phyloP scores from a whole-genome alignment of 805 yeast genomes.

The Komagataella ulmi region DNA sequence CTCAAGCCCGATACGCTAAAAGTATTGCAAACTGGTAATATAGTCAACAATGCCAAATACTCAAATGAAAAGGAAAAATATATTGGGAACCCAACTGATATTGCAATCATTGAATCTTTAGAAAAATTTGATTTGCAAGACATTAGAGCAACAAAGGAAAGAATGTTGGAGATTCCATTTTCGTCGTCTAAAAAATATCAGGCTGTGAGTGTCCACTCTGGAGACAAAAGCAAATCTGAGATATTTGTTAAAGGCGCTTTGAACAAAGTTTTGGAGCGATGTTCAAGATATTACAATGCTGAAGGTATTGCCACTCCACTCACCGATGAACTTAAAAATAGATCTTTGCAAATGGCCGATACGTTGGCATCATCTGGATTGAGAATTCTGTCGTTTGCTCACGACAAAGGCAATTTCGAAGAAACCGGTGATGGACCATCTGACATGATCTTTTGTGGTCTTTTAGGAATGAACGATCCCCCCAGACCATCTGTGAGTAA shows the following conservation, averaged over 20 bases:
- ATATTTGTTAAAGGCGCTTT: constrained; percentile 84
- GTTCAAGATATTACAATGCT: constrained; percentile 43
- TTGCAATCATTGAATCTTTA: constrained; percentile 73
- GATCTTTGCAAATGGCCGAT: constrained; percentile 45
- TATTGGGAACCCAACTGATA: constrained; percentile 91
- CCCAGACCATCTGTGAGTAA: constrained; percentile 80
- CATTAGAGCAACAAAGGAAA: constrained; percentile 40
- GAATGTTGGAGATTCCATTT: constrained; percentile 71
- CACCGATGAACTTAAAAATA: constrained; percentile 30
- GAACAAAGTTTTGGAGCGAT: constrained; percentile 54
- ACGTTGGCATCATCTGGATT: constrained; percentile 71
- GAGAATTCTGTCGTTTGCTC: constrained; percentile 74
- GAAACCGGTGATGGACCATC: constrained; percentile 29
- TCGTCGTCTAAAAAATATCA: constrained; percentile 75
- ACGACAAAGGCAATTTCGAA: constrained; percentile 19
- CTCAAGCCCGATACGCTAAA: constrained; percentile 41
- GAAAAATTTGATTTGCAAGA: constrained; percentile 64
- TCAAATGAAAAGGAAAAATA: constrained; percentile 56
- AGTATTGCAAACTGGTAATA: constrained; percentile 50
- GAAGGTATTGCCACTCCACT: constrained; percentile 49
- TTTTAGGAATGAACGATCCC: constrained; percentile 95
- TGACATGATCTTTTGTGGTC: constrained; percentile 67
- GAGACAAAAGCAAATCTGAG: constrained; percentile 40
- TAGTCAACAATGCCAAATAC: constrained; percentile 65
- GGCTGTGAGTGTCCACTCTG: constrained; percentile 65